These are phyloP conservation scores for Picochlorum costavermella DNA, from an alignment of 139 green algal genomes.

Conservation along the genomic window DNA sequence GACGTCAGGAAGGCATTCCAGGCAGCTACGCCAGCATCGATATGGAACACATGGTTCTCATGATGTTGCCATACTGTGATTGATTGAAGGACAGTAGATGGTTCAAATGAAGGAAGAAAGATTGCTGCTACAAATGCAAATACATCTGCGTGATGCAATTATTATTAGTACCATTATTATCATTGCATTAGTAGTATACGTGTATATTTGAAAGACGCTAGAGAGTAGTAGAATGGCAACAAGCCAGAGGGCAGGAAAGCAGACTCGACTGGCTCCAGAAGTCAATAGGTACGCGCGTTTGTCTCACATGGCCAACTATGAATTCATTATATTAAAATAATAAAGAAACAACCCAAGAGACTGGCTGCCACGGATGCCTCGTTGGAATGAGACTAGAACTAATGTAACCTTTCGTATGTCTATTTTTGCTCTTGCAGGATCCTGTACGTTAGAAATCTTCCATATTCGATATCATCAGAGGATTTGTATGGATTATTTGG, in stretches of 20 bases:
- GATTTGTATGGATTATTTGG: slow-evolving; percentile 96
- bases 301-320: neutral
- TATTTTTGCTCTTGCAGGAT: slow-evolving; percentile 27
- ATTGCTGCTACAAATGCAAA: too few relatives aligned
- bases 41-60: too few relatives aligned
- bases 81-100: too few relatives aligned
- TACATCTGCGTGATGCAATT: too few relatives aligned
- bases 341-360: too few relatives aligned
- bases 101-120: too few relatives aligned
- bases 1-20: too few relatives aligned
- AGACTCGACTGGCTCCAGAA: slow-evolving; percentile 41
- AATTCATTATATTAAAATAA: too few relatives aligned
- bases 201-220: neutral
- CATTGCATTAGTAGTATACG: too few relatives aligned
- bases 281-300: slow-evolving; percentile 40
- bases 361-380: neutral
- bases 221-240: neutral
- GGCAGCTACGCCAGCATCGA: too few relatives aligned
- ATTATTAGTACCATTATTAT: too few relatives aligned
- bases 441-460: slow-evolving; percentile 89
- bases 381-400: neutral
- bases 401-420: neutral
- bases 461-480: slow-evolving; percentile 92
- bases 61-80: too few relatives aligned
- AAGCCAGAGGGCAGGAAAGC: neutral